Base-by-base conservation (phyloP, 1,139 yeast genomes). In the Casaregolazyma lundiana region DNA sequence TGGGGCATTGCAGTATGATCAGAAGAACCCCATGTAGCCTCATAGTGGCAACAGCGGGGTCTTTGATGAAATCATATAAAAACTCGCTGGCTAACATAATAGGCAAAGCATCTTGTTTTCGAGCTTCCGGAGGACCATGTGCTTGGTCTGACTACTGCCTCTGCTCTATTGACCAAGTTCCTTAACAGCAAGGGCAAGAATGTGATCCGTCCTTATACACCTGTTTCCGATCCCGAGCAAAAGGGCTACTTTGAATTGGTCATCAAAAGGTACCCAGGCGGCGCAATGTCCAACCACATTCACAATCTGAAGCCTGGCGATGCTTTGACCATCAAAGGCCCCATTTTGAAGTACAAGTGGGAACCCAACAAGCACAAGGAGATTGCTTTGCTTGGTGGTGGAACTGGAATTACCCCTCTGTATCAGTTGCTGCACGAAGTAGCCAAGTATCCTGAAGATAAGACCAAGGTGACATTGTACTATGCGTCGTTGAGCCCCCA, bases 171-270 rank as follows among this genome's bases (percentile, higher is more conserved):
- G 66, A 78, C 95, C 65, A 89, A 89, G 72, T 88, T 72, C 55
- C 52, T 56, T 56, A 84, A 92, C 48, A 77, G 80, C 50, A 88
- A 88, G 72, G 97, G 97, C 57, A 80, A 74, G 70, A 81, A 83
- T 61, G 96, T 92, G 50, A 76, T 94, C 55, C 84, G 99, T 73
- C 98, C 99, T 41, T 94, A 94, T 75, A 94, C 99, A 34, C 98
- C 99, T 49, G 76, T 83, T 47, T 77, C 87, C 30, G 88, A 84
- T 60, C 72, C 77, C 46, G 80, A 79, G 47, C 74, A 76, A 52
- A 75, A 76, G 65, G 98, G 98, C 46, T 66, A 76, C 49, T 73
- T 94, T 61, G 89, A 87, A 53, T 78, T 94, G 58, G 78, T 90
- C 53, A 74, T 94, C 67, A 94, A 94, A 77, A 79, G 75, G 54